Evolutionary conservation across 495 filamentous ascomycete species (phyloP).

Genomic region (Penicillium macrosclerotiorum): DNA sequence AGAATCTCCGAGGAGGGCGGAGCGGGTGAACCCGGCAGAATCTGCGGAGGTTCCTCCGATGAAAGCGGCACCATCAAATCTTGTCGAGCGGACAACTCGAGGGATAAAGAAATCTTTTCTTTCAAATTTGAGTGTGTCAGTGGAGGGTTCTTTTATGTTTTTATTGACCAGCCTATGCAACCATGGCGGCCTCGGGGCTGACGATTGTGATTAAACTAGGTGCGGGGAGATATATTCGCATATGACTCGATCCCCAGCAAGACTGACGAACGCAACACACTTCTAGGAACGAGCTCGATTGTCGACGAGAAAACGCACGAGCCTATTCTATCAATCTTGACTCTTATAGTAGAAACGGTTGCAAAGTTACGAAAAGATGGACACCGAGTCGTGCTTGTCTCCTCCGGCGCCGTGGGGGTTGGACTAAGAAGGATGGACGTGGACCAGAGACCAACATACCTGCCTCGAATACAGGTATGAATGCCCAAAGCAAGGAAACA

Average conservation of each 20-base stretch:
- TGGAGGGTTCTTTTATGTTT: background rate
- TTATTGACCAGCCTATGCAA: background rate
- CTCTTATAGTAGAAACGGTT: constrained; percentile 88
- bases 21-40: constrained; percentile 35
- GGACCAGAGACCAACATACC: constrained; percentile 80
- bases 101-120: constrained; percentile 1
- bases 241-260: constrained; percentile 7
- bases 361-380: constrained; percentile 83
- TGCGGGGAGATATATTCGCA: constrained; percentile 44
- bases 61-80: background rate
- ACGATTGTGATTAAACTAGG: constrained; percentile 94
- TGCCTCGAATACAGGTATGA: constrained; percentile 75
- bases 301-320: constrained; percentile 97
- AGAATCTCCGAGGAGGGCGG: constrained; percentile 37
- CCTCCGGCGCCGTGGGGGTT: constrained; percentile 93
- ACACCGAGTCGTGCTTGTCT: constrained; percentile 91
- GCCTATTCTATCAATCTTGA: constrained; percentile 87
- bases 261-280: constrained; percentile 11
- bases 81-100: background rate
- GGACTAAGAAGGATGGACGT: constrained; percentile 87
- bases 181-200: constrained; percentile 37
- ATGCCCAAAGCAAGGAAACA: no score
- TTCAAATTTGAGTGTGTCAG: background rate
- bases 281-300: constrained; percentile 89
- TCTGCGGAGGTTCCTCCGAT: constrained; percentile 6